Evolutionary conservation across 169 alveolate genomes (phyloP).

Genomic region (Miamiensis avidus): DNA sequence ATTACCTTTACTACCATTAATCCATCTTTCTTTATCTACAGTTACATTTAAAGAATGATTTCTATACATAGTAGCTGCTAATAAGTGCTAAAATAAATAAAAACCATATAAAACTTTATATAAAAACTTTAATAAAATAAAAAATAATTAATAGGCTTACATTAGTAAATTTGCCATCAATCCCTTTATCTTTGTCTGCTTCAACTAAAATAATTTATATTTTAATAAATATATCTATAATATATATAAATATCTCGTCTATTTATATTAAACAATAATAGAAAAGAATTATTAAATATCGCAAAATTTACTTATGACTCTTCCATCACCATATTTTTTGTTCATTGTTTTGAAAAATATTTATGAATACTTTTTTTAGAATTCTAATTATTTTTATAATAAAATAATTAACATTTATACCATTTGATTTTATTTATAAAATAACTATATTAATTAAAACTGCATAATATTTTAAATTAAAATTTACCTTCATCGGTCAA

Average conservation of each 20-base stretch:
- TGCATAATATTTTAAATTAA: no score
- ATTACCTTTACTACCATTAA: conserved; percentile 52
- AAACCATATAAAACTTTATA: background rate
- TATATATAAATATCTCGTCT: no score
- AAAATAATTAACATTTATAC: no score
- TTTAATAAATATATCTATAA: no score
- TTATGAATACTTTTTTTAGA: conserved; percentile 39
- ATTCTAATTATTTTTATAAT: conserved; percentile 23
- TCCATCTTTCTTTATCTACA: conserved; percentile 63
- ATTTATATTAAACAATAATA: no score
- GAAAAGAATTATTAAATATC: no score
- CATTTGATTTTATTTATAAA: no score
- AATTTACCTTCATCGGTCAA: background rate
- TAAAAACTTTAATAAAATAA: background rate
- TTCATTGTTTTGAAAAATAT: conserved; percentile 20
- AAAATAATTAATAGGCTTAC: conserved; percentile 1
- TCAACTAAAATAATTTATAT: conserved; percentile 17
- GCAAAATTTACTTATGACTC: conserved; percentile 15
- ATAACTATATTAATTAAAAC: no score
- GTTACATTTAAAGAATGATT: conserved; percentile 61
- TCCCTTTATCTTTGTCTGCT: conserved; percentile 31
- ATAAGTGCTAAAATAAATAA: conserved; percentile 41
- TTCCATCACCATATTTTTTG: conserved; percentile 39
- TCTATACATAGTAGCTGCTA: conserved; percentile 65
- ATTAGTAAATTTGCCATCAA: conserved; percentile 49